Evolutionary conservation across 179 eudicot species (phyloP).

Genomic region (Beta macrorhiza): DNA sequence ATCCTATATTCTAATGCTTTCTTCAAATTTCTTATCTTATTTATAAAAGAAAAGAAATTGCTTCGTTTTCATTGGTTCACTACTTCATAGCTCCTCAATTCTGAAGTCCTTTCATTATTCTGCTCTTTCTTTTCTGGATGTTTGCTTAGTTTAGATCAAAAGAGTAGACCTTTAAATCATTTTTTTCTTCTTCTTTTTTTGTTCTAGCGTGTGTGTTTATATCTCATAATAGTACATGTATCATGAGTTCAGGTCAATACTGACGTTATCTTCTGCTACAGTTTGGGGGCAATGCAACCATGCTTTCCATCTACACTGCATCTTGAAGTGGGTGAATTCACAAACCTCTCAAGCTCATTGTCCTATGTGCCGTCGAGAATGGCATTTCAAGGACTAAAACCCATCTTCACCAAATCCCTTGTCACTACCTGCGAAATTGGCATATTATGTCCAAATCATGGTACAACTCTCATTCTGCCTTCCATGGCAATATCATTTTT

Average conservation of each 20-base stretch:
- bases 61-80: background rate
- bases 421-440: background rate
- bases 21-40: background rate
- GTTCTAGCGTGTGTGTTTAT: background rate
- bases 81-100: too few species aligned
- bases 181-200: too few species aligned
- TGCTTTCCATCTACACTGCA: conserved; percentile 95
- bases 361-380: conserved; percentile 88
- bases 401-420: background rate
- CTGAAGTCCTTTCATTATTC: background rate
- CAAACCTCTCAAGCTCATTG: conserved; percentile 89
- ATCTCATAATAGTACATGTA: background rate
- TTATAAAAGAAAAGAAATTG: background rate
- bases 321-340: conserved; percentile 94
- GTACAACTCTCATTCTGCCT: conserved; percentile 2
- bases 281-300: conserved; percentile 99
- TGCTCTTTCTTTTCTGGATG: background rate
- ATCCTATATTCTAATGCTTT: background rate
- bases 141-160: background rate
- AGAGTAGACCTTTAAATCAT: too few species aligned
- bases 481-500: background rate
- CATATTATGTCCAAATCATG: background rate
- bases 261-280: conserved; percentile 31
- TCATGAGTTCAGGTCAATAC: background rate
- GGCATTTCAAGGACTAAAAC: conserved; percentile 78